Percentiles rank a stretch among this genome's conserved stretches.
Evolutionary conservation across 495 filamentous ascomycete species (phyloP).

Genomic region (Podospora anserina): DNA sequence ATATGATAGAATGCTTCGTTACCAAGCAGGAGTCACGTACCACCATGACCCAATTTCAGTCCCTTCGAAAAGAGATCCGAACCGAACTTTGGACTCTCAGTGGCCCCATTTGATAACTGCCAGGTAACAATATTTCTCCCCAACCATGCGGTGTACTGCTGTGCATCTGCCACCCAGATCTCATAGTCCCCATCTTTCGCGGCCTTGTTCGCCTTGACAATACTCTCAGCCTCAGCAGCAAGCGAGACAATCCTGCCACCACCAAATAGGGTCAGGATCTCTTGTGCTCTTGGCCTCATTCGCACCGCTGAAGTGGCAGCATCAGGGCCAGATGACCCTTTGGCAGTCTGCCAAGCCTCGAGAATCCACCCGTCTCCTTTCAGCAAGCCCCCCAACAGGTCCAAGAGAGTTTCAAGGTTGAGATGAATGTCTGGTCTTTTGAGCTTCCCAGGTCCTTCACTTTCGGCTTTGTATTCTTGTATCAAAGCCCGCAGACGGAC

Average conservation of each 20-base stretch:
- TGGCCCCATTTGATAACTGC: conserved; percentile 34
- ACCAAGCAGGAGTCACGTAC: conserved; percentile 40
- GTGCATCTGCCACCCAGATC: conserved; percentile 65
- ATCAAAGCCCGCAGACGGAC: conserved; percentile 55
- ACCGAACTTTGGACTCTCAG: conserved; percentile 51
- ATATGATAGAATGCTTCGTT: background rate
- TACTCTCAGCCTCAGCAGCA: conserved; percentile 70
- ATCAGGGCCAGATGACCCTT: background rate
- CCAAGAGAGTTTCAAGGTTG: conserved; percentile 42
- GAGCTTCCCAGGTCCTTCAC: conserved; percentile 29
- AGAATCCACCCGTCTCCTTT: conserved; percentile 51
- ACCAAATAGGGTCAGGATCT: conserved; percentile 54
- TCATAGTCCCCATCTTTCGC: conserved; percentile 17
- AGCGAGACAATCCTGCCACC: conserved; percentile 68
- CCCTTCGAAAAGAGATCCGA: conserved; percentile 62
- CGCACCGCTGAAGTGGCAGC: conserved; percentile 16
- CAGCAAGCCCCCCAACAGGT: conserved; percentile 54
- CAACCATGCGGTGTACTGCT: conserved; percentile 69
- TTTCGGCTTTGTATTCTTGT: conserved; percentile 38
- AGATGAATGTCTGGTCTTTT: conserved; percentile 37
- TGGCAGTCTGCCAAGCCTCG: conserved; percentile 46
- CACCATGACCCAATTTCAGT: conserved; percentile 69
- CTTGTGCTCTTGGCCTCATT: conserved; percentile 34
- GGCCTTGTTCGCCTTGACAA: conserved; percentile 35
- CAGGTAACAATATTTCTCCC: conserved; percentile 60